phyloP scores from a whole-genome alignment of 1,284 basidiomycete genomes.

The Trametes polyzona region DNA sequence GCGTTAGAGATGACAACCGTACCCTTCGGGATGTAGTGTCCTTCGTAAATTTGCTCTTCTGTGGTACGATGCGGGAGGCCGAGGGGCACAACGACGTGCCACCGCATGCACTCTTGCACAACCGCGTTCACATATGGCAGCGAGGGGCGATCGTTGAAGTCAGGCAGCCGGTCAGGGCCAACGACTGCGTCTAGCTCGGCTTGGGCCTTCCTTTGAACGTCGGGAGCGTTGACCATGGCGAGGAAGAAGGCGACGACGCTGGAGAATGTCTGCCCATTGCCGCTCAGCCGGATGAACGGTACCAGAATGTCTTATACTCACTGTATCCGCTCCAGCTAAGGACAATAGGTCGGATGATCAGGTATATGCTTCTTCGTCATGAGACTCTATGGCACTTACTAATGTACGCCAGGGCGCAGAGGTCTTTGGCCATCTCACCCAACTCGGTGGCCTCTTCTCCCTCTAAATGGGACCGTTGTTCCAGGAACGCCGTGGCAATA shows the following conservation, averaged over 20 bases:
- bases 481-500: too few species aligned
- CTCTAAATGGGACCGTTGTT: too few species aligned
- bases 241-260: constrained; percentile 27
- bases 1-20: constrained; percentile 1
- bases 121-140: constrained; percentile 20
- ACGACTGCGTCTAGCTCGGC: constrained; percentile 18
- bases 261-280: constrained; percentile 31
- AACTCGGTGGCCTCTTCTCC: too few species aligned
- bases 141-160: constrained; percentile 10
- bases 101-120: constrained; percentile 12
- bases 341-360: too few species aligned
- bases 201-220: constrained; percentile 19
- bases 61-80: constrained; percentile 11
- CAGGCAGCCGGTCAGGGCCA: constrained; percentile 13
- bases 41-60: constrained; percentile 20
- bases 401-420: too few species aligned
- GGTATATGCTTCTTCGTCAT: too few species aligned
- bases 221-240: constrained; percentile 30
- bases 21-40: constrained; percentile 18
- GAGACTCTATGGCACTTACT: too few species aligned
- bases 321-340: too few species aligned
- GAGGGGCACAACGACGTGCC: constrained; percentile 3
- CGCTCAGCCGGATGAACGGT: too few species aligned
- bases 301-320: too few species aligned
- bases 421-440: too few species aligned